Evolutionary conservation across 441 rosid genomes (phyloP).

Genomic region (Gossypium davidsonii): DNA sequence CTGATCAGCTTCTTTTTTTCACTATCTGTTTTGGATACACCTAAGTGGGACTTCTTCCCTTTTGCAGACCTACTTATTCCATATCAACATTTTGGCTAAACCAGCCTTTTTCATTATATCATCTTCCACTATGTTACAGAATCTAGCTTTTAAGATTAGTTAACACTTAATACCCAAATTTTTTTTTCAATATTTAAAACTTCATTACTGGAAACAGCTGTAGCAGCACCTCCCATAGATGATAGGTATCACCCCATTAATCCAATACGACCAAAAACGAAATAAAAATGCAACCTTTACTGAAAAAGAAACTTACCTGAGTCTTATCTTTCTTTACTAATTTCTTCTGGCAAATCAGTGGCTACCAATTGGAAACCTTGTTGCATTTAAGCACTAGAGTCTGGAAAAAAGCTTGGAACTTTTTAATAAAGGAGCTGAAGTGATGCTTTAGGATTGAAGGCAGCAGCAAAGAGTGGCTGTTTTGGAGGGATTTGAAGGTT

Average conservation of each 20-base stretch:
- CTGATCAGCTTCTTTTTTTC: neutral
- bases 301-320: neutral
- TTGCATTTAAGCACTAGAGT: slow-evolving; percentile 2
- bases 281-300: neutral
- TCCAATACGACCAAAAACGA: neutral
- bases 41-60: slow-evolving; percentile 14
- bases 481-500: slow-evolving; percentile 26
- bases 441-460: neutral
- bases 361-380: neutral
- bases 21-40: slow-evolving; percentile 12
- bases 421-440: neutral
- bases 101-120: slow-evolving; percentile 9
- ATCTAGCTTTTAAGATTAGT: slow-evolving; percentile 2
- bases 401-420: neutral
- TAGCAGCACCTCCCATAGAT: neutral
- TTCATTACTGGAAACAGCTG: neutral
- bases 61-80: slow-evolving; percentile 22
- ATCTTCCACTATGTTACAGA: neutral
- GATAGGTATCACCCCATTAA: neutral
- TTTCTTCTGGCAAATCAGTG: neutral
- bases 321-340: neutral
- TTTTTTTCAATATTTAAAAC: neutral
- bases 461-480: slow-evolving; percentile 15
- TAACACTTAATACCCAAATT: neutral
- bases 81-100: slow-evolving; percentile 15